Conservation (phyloP, 345 rosid species). For the Citrus unshiu region DNA sequence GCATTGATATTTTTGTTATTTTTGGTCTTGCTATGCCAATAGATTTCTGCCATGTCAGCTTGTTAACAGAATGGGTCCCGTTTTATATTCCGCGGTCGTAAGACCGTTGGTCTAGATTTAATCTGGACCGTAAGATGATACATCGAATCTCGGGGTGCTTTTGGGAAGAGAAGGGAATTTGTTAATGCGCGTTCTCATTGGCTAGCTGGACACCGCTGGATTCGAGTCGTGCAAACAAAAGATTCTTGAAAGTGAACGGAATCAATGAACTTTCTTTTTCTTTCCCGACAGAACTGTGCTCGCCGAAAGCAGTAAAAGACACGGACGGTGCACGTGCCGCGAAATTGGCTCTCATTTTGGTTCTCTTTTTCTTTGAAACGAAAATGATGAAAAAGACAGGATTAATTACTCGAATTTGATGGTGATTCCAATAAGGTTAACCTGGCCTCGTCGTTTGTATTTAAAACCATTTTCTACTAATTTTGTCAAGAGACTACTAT, state of each 20-base stretch:
- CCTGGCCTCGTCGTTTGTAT: too few relatives aligned
- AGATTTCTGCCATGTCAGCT: background rate
- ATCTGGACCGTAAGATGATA: background rate
- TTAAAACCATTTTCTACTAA: too few relatives aligned
- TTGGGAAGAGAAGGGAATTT: background rate
- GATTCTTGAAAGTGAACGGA: background rate
- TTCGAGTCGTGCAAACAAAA: background rate
- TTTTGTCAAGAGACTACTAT: too few relatives aligned
- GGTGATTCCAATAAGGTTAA: too few relatives aligned
- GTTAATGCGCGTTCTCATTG: background rate
- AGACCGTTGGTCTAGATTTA: background rate
- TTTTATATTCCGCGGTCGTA: background rate
- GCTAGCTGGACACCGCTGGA: background rate
- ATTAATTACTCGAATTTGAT: too few relatives aligned
- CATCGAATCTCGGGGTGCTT: background rate
- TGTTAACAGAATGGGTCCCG: background rate
- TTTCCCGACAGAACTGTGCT: too few relatives aligned
- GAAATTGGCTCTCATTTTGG: background rate
- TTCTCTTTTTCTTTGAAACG: too few relatives aligned
- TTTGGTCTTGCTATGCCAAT: background rate
- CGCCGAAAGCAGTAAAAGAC: background rate
- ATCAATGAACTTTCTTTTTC: background rate
- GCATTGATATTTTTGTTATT: background rate
- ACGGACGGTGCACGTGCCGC: background rate
- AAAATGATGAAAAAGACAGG: too few relatives aligned